Percentiles rank a stretch among this genome's conserved stretches.
phyloP scores from a whole-genome alignment of 179 eudicot species.

The Pouteria campechiana region DNA sequence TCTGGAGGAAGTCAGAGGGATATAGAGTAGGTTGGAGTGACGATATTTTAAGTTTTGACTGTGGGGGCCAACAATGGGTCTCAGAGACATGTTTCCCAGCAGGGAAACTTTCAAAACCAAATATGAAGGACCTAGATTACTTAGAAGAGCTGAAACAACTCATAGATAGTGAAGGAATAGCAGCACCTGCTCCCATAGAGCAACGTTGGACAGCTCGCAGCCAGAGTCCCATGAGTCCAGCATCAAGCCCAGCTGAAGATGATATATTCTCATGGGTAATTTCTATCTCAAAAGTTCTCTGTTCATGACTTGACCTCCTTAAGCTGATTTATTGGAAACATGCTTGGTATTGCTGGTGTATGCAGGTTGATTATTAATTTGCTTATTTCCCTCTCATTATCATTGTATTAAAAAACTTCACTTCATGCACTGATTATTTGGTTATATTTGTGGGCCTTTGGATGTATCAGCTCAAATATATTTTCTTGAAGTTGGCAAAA shows the following conservation, averaged over 20 bases:
- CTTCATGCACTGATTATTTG: no score
- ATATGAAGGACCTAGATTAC: constrained; percentile 85
- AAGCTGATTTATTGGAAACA: no score
- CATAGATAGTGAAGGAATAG: constrained; percentile 66
- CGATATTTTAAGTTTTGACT: constrained; percentile 92
- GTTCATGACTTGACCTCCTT: background rate
- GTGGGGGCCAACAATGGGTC: constrained; percentile 99
- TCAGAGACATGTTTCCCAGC: constrained; percentile 96
- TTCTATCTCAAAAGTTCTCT: background rate
- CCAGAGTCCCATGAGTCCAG: constrained; percentile 88
- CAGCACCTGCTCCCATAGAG: constrained; percentile 96
- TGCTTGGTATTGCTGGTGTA: no score
- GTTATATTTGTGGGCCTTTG: no score
- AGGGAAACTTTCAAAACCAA: constrained; percentile 73
- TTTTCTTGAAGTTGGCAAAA: no score
- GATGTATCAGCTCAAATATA: no score
- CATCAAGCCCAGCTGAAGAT: constrained; percentile 62
- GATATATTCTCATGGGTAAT: constrained; percentile 97
- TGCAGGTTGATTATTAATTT: no score
- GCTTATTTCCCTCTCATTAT: no score
- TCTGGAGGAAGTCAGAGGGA: constrained; percentile 92
- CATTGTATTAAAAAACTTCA: no score
- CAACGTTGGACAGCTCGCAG: constrained; percentile 91
- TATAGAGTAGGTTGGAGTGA: constrained; percentile 98
- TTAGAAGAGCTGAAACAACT: constrained; percentile 67